These are phyloP conservation scores for Hypoxylon lenormandii DNA, from an alignment of 495 filamentous ascomycete genomes.

Conservation along the genomic window DNA sequence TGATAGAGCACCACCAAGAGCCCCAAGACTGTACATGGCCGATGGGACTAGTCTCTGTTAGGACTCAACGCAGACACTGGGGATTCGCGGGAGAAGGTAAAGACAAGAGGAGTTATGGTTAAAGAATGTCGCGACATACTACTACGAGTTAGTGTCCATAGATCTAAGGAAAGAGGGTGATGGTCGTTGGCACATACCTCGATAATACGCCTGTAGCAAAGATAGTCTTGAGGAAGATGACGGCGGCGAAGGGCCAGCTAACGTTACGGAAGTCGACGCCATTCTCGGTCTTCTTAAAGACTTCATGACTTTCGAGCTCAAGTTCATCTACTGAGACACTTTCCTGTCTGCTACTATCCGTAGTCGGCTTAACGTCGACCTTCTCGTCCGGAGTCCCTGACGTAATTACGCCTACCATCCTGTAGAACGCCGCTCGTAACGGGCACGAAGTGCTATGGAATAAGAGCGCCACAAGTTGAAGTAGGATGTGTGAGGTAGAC, in stretches of 20 bases:
- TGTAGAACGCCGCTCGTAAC: background rate
- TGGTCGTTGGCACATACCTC: constrained; percentile 13
- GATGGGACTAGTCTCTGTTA: constrained; percentile 43
- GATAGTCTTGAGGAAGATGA: constrained; percentile 69
- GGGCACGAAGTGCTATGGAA: background rate
- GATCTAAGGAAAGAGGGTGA: constrained; percentile 9
- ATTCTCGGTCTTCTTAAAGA: constrained; percentile 65
- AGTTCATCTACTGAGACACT: constrained; percentile 32
- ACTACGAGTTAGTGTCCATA: constrained; percentile 38
- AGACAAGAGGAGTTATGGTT: constrained; percentile 43
- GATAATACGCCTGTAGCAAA: constrained; percentile 60
- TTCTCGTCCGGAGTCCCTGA: constrained; percentile 11
- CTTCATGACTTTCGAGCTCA: constrained; percentile 56
- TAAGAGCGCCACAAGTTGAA: background rate
- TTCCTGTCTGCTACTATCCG: background rate
- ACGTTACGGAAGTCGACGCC: constrained; percentile 69
- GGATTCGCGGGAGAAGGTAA: no score
- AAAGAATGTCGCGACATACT: background rate
- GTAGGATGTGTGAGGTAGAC: background rate
- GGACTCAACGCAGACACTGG: constrained; percentile 53
- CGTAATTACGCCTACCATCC: background rate
- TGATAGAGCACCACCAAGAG: constrained; percentile 55
- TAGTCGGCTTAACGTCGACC: constrained; percentile 1
- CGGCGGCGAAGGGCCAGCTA: constrained; percentile 66
- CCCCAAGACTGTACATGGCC: constrained; percentile 58